Evolutionary conservation across 768 basidiomycete genomes (phyloP).

Genomic region (Gymnopilus junonius): DNA sequence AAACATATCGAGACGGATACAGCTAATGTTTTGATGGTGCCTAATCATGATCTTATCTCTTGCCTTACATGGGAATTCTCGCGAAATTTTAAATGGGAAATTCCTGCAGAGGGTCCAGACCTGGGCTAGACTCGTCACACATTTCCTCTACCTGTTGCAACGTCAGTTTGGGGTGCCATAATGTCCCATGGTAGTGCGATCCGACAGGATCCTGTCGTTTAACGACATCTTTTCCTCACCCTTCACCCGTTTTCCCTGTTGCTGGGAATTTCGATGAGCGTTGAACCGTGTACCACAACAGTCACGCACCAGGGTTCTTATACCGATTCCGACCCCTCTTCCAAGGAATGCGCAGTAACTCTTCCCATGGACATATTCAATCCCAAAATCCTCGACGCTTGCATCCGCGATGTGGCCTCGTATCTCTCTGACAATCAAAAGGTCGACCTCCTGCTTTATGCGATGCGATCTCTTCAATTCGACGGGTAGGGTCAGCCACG

Average conservation of each 20-base stretch:
- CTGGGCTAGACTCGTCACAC: slow-evolving; percentile 4
- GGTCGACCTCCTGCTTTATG: slow-evolving; percentile 73
- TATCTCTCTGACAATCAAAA: slow-evolving; percentile 68
- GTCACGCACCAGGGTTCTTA: slow-evolving; percentile 17
- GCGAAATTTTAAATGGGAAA: neutral
- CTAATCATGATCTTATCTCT: slow-evolving; percentile 3
- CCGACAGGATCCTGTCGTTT: slow-evolving; percentile 11
- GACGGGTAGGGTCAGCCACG: slow-evolving; percentile 55
- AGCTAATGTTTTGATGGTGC: slow-evolving; percentile 12
- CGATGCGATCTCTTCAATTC: slow-evolving; percentile 79
- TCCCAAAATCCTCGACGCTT: slow-evolving; percentile 76
- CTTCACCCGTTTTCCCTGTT: slow-evolving; percentile 15
- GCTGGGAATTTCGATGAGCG: slow-evolving; percentile 11
- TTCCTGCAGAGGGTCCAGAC: slow-evolving; percentile 5
- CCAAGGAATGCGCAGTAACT: slow-evolving; percentile 1
- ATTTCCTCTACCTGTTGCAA: neutral
- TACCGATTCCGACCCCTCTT: slow-evolving; percentile 6
- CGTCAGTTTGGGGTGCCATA: neutral
- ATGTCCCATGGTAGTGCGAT: slow-evolving; percentile 10
- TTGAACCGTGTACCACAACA: slow-evolving; percentile 18
- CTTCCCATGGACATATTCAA: slow-evolving; percentile 66
- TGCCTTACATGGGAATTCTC: slow-evolving; percentile 3
- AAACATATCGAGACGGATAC: slow-evolving; percentile 11
- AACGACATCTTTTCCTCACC: slow-evolving; percentile 4
- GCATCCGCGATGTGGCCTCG: slow-evolving; percentile 68